A percentile compares a stretch with the other conserved stretches of the same genome.
Conservation (phyloP, 2,329 filamentous ascomycete genomes). For the Ceratocystis eucalypticola region DNA sequence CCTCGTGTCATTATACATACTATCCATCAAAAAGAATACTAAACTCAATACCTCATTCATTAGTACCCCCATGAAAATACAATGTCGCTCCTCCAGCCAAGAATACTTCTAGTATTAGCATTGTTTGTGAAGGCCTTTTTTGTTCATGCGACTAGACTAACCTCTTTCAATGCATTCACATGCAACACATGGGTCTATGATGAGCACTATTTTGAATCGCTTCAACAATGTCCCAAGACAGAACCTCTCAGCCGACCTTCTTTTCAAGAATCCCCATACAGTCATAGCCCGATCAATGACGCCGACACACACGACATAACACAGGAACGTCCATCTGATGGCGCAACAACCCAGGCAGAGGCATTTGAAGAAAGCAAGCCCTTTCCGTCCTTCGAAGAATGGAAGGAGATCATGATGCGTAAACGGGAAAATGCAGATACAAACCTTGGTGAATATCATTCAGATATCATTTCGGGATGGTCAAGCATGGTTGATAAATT, state of each 20-base stretch:
- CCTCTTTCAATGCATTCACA: too few species aligned
- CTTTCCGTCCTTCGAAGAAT: constrained; percentile 16
- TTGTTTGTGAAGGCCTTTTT: too few species aligned
- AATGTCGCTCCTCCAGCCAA: too few species aligned
- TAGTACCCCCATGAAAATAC: too few species aligned
- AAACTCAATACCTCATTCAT: too few species aligned
- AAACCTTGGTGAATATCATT: neutral
- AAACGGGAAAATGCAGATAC: constrained; percentile 5
- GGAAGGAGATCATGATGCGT: constrained; percentile 16
- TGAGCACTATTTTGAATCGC: neutral
- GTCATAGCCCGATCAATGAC: neutral
- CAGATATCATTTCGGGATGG: neutral
- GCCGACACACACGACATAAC: neutral
- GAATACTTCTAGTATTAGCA: too few species aligned
- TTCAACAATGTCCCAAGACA: neutral
- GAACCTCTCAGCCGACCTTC: neutral
- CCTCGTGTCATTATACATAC: too few species aligned
- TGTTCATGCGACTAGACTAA: too few species aligned
- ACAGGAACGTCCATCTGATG: neutral
- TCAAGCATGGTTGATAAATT: neutral
- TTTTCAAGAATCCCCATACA: too few species aligned
- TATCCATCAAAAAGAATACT: too few species aligned
- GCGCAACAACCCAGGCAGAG: neutral
- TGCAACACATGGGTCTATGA: neutral
- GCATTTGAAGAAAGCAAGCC: neutral